These are phyloP conservation scores for Skeletonema menzelii DNA, from an alignment of 108 stramenopile genomes.

Conservation along the genomic window DNA sequence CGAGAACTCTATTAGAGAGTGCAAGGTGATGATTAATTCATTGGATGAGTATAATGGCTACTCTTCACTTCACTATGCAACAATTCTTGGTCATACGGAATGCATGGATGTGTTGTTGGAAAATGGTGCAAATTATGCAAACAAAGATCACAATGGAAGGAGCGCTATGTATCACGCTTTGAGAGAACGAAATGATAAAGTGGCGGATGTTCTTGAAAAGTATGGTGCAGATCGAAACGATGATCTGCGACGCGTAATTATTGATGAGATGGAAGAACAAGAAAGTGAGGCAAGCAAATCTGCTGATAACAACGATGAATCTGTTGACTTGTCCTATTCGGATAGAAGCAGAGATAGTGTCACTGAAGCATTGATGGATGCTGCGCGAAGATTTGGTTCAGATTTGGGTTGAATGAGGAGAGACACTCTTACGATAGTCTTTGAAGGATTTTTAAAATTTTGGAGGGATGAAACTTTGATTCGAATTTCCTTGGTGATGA, in stretches of 20 bases:
- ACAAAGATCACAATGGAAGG: slow-evolving; percentile 20
- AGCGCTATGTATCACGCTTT: slow-evolving; percentile 37
- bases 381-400: neutral
- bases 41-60: slow-evolving; percentile 27
- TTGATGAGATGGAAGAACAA: neutral
- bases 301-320: neutral
- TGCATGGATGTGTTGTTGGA: slow-evolving; percentile 29
- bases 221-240: slow-evolving; percentile 6
- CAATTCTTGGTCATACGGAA: slow-evolving; percentile 16
- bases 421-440: no score
- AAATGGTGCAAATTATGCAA: slow-evolving; percentile 17
- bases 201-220: slow-evolving; percentile 3
- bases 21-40: slow-evolving; percentile 2
- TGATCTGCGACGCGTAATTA: neutral
- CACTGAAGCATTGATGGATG: neutral
- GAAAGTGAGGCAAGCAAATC: neutral
- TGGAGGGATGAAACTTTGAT: no score
- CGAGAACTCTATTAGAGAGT: neutral
- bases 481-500: no score
- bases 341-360: neutral
- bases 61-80: slow-evolving; percentile 35
- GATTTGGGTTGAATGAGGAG: neutral
- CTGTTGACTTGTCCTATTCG: neutral
- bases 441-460: no score
- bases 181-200: slow-evolving; percentile 2